Evolutionary conservation across 1,284 basidiomycete species (phyloP), one percentile per base, ranked within the genome.

Genomic region (Austroboletus novae-zelandiae): DNA sequence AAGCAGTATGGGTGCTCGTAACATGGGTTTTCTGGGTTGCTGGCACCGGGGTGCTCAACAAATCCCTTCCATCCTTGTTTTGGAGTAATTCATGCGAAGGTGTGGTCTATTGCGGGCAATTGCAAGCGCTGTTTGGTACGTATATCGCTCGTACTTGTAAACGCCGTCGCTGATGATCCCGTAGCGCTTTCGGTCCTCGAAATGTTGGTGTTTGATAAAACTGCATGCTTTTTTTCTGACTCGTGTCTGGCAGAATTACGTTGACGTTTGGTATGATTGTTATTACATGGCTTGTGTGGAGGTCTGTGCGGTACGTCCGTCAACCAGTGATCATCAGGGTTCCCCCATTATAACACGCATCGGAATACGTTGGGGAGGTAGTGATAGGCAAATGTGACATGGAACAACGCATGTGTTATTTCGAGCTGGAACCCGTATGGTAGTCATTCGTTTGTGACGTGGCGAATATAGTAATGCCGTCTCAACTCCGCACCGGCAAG

Each of bases 21-120:
- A 81, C 79, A n/a, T 81, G 78, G 77, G 56, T 74, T 18, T 69
- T 81, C 36, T 84, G 82, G 81, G 69, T 81, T 23, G 68, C 79
- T 13, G 77, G 78, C 42, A 71, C 78, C 4, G 75, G 73, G 0
- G 62, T 77, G 14, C 59, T 83, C 41, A 77, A 78, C 53, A 66
- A 67, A 32, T 71, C 76, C 8, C 58, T 78, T 29, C 76, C 78
- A 1, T 62, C 62, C 9, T 49, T 80, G 35, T 67, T 78, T 45
- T 50, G 54, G 53, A 35, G 44, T 5, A 45, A 53, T 36, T 62
- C 62, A 11, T 83, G 81, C 56, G 49, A 58, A 20, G 68, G 65
- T 5, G 58, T 79, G 11, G 71, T 76, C 15, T 80, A 82, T 61
- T 84, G 82, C 52, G 66, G 67, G 27, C 82, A 84, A 53, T 68